Conservation (phyloP, 1,284 basidiomycete species). For the Pholiota adiposa region DNA sequence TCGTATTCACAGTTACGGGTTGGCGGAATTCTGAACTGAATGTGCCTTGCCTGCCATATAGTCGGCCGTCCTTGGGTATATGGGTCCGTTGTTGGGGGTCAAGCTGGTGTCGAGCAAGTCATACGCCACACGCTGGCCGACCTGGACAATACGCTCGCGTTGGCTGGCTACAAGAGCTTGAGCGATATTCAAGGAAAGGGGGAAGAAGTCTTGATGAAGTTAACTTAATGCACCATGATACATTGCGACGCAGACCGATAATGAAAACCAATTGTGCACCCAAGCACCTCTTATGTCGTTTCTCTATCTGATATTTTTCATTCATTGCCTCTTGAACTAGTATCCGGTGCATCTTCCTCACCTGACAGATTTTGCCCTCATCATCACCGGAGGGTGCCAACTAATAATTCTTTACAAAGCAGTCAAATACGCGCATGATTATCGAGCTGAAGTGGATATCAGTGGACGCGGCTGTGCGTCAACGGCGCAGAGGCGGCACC, state of each 20-base stretch:
- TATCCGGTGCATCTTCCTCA: no score
- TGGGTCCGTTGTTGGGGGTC: slow-evolving; percentile 64
- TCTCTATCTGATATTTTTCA: no score
- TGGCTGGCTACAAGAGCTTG: slow-evolving; percentile 50
- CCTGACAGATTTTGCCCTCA: no score
- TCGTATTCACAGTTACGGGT: slow-evolving; percentile 15
- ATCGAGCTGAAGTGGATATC: no score
- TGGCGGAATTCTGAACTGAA: neutral
- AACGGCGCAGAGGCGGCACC: no score
- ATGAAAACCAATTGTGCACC: no score
- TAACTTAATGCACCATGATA: slow-evolving; percentile 22
- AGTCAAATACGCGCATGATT: no score
- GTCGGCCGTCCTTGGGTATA: slow-evolving; percentile 67
- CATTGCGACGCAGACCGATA: neutral
- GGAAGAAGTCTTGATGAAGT: slow-evolving; percentile 42
- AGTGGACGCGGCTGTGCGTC: no score
- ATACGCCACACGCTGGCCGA: slow-evolving; percentile 65
- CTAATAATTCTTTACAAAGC: no score
- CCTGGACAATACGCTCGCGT: slow-evolving; percentile 57
- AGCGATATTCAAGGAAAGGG: slow-evolving; percentile 52
- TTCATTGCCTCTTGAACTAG: no score
- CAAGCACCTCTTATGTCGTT: no score
- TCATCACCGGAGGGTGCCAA: no score
- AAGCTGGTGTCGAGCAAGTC: slow-evolving; percentile 69
- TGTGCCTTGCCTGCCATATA: slow-evolving; percentile 22